Evolutionary conservation across 306 rosid genomes (phyloP), one percentile per base, ranked within the genome.

Genomic region (Dicorynia guianensis): DNA sequence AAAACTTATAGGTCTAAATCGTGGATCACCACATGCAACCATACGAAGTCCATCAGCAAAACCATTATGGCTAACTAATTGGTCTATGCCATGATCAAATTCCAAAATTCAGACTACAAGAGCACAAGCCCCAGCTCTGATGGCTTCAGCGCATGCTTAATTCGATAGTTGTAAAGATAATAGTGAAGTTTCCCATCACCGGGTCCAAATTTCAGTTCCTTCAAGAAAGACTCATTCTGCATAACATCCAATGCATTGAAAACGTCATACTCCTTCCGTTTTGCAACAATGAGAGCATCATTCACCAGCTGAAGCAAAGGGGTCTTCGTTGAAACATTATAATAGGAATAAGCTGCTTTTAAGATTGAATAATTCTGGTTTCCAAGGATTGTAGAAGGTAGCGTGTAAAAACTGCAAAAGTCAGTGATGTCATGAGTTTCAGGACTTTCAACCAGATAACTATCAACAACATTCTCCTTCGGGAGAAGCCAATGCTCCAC

Each of bases 401-500:
- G 98, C 34, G 98, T 90, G 85, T 92, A 94, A 85, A 94, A 94
- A 80, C 98, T 94, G 84, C 98, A 91, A 70, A 91, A 94, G 81
- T 94, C 98, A 9, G 98, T 94, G 80, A 94, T 79, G 63, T 90
- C 97, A 12, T 85, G 97, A 72, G 87, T 90, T 65, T 88, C 85
- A 7, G 92, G 97, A 81, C 97, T 92, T 87, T 90, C 98, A 18
- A 94, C 98, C 78, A 94, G 76, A 84, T 43, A 92, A 82, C 98
- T 94, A 71, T 94, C 95, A 50, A 94, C 86, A 12, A 92, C 98
- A 18, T 85, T 70, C 75, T 94, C 97, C 73, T 71, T 82, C 0
- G 98, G 97, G 63, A 94, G 96, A 83, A 94, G 96, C 96, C 96
- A 94, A 75, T 94, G 98, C 85, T 91, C 94, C 47, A 91, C 98